phyloP scores from a whole-genome alignment of 2,329 filamentous ascomycete species.

The Albophoma yamanashiensis region DNA sequence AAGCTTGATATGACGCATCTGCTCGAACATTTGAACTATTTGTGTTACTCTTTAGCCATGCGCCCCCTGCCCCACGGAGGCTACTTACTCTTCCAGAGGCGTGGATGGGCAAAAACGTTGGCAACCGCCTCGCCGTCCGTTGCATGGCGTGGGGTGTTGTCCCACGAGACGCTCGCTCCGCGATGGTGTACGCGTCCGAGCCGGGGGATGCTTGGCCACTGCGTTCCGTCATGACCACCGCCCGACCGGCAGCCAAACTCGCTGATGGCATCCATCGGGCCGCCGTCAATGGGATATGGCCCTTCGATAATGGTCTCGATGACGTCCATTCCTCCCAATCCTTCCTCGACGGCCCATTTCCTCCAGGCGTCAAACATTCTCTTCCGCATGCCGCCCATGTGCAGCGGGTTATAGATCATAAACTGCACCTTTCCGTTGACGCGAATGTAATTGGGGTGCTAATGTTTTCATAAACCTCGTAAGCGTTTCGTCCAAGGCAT shows the following conservation, averaged over 20 bases:
- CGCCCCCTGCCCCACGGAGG: background rate
- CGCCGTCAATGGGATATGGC: background rate
- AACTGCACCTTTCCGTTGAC: background rate
- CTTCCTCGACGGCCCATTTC: background rate
- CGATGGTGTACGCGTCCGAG: background rate
- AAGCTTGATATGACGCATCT: background rate
- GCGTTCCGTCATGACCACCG: background rate
- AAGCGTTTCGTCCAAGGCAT: no score
- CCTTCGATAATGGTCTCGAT: background rate
- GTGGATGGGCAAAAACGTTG: background rate
- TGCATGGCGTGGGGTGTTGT: background rate
- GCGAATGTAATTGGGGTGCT: background rate
- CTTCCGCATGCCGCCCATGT: background rate
- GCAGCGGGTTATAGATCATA: background rate
- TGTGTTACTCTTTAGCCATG: no score
- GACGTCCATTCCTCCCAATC: background rate
- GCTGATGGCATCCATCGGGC: background rate
- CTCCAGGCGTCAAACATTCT: background rate
- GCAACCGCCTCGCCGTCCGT: background rate
- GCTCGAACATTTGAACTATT: background rate
- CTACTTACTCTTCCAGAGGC: background rate
- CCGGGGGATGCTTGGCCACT: background rate
- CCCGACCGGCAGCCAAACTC: background rate
- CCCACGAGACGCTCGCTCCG: background rate
- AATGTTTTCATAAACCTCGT: background rate